phyloP scores from a whole-genome alignment of 441 rosid genomes.

The Pelargonium myrrhifolium region DNA sequence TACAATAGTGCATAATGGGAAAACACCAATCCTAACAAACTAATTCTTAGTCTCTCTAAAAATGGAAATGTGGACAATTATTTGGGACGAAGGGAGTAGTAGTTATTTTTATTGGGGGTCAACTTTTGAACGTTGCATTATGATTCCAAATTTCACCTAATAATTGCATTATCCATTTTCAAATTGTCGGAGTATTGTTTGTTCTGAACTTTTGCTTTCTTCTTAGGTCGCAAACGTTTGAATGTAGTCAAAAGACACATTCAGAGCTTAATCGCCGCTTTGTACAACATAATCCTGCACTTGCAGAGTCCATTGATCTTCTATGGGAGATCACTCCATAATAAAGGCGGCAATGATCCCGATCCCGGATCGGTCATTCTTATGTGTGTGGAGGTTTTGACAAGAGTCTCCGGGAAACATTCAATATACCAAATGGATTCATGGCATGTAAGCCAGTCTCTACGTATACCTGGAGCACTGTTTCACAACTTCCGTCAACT shows the following conservation, averaged over 20 bases:
- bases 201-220: constrained; percentile 28
- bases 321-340: constrained; percentile 24
- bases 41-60: too few species aligned
- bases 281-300: constrained; percentile 67
- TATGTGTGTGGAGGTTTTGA: constrained; percentile 82
- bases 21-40: too few species aligned
- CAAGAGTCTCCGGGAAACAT: constrained; percentile 66
- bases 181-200: background rate
- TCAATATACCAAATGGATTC: constrained; percentile 61
- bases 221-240: constrained; percentile 58
- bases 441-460: constrained; percentile 65
- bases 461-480: constrained; percentile 61
- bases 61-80: too few species aligned
- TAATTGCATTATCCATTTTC: background rate
- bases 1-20: too few species aligned
- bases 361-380: constrained; percentile 83
- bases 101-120: too few species aligned
- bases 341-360: constrained; percentile 34
- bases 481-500: constrained; percentile 47
- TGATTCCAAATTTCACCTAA: too few species aligned
- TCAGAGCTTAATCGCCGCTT: constrained; percentile 54
- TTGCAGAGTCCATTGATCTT: constrained; percentile 66
- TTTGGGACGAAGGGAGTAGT: too few species aligned
- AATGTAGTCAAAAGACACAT: constrained; percentile 57
- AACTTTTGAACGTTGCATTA: too few species aligned